Base-by-base conservation (phyloP, 768 basidiomycete species). In the Pleurotus platypus region DNA sequence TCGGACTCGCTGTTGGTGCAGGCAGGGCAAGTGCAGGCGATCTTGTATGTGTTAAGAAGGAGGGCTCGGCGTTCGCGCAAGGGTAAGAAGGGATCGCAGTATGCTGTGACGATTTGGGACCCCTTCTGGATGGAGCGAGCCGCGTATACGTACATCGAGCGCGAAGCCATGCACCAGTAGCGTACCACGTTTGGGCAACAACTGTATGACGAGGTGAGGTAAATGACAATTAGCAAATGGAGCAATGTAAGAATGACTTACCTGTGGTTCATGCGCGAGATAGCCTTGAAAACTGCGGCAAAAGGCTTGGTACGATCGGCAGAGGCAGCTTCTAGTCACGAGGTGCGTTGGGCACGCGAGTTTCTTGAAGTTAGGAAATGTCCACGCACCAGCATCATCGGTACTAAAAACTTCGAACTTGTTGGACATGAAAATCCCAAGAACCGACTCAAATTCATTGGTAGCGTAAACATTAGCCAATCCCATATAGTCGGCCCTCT, bases 281-380 rank as follows among this genome's bases (percentile, higher is more conserved):
- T 16, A 24, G 53, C 15, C 22, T 30, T 20, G 61, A 62, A 46
- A 18, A 43, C 9, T 63, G 45, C 45, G 58, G 60, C 59, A 35
- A 11, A 35, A 8, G 9, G 8, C 30, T 35, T 35, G 30, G 9
- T 35, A 35, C 8, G 30, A 35, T 35, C 30, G 30, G 9, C 11
- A 35, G 8, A 11, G 30, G 2, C 30, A 35, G 9, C 30, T 35
- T 35, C n/a, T n/a, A n/a, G n/a, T n/a, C n/a, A n/a, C n/a, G 30
- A 24, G 24, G 24, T 11, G 9, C 30, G 30, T 9, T 35, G 30
- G 11, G 8, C 30, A 11, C 30, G 8, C 30, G 30, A 8, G 30
- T 11, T 8, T 8, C 30, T 8, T 8, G 30, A 35, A 35, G 9
- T 2, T 35, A 35, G 8, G 30, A 9, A 35, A 35, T 11, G 30